A percentile compares a stretch with the other conserved stretches of the same genome.
Conservation (phyloP, 345 rosid genomes). For the Eucalyptus fibrosa region DNA sequence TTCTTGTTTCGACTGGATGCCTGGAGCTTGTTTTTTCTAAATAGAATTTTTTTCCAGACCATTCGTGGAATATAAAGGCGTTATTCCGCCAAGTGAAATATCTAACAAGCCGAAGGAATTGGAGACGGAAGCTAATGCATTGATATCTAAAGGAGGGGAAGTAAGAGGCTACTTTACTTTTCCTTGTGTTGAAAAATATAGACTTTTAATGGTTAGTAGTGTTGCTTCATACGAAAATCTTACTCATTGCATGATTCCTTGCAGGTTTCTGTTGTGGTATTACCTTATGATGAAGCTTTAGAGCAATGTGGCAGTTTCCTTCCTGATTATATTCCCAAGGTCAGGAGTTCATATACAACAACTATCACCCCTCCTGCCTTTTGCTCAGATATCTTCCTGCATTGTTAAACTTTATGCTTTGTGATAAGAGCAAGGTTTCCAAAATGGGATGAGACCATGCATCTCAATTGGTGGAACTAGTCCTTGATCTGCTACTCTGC, state of each 20-base stretch:
- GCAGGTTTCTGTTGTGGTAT: constrained; percentile 44
- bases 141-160: constrained; percentile 58
- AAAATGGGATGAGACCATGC: neutral
- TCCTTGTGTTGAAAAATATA: neutral
- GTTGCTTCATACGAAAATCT: neutral
- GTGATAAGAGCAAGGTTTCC: neutral
- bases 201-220: neutral
- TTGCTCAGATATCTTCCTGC: neutral
- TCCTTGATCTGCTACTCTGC: neutral
- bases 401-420: neutral
- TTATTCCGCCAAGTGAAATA: constrained; percentile 36
- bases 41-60: constrained; percentile 36
- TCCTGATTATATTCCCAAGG: constrained; percentile 77
- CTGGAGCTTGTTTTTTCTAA: neutral
- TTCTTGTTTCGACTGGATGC: neutral
- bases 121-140: constrained; percentile 51
- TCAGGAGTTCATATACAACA: neutral
- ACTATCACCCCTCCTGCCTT: neutral
- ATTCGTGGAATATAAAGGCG: constrained; percentile 73
- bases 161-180: constrained; percentile 8
- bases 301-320: constrained; percentile 62
- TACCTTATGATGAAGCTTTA: constrained; percentile 63
- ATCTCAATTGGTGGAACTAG: neutral
- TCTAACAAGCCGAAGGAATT: constrained; percentile 44
- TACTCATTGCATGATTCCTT: neutral